Evolutionary conservation across 768 basidiomycete genomes (phyloP), one percentile per base, ranked within the genome.

Genomic region (Lyophyllum decastes): DNA sequence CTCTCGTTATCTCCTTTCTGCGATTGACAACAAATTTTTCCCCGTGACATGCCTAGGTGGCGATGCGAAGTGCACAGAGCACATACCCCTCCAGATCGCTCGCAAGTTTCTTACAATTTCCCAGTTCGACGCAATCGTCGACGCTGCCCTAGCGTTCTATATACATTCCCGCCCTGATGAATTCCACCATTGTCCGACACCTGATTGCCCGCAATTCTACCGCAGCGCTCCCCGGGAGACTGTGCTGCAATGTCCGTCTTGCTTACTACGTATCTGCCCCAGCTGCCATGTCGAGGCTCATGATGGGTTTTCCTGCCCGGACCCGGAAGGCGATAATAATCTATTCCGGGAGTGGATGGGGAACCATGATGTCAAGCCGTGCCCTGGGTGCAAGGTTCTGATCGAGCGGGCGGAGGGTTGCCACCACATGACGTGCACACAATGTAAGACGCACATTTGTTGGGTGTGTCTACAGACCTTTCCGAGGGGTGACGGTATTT

Each of bases 391-490:
- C 73, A 81, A 81, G 53, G 79, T 81, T 7, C 77, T 81, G 6
- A 92, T 94, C 61, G 89, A 93, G 70, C 84, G 87, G 40, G 75
- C 73, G 26, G 87, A 85, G 60, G 91, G 91, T 0, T 94, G 91
- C 70, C 89, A 94, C 72, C 91, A 94, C 68, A 85, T 94, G 79
- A 86, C 82, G n/a, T 94, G 91, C 70, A 77, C 77, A 0, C 78
- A 80, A 30, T 94, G 91, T 68, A 80, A 83, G 62, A 85, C 88
- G 0, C 91, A 94, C 67, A 87, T 86, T 1, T 94, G 91, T 57
- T 93, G 91, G 92, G 83, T 84, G 22, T 94, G 91, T 68, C 64
- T 89, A 68, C 71, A 79, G 70, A 90, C 87, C 41, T 93, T 92
- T 71, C 80, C 82, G 0, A 75, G 77, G 34, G 86, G 88, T 2